Evolutionary conservation across 2,329 filamentous ascomycete species (phyloP).

Genomic region (Microthyrium microscopicum): DNA sequence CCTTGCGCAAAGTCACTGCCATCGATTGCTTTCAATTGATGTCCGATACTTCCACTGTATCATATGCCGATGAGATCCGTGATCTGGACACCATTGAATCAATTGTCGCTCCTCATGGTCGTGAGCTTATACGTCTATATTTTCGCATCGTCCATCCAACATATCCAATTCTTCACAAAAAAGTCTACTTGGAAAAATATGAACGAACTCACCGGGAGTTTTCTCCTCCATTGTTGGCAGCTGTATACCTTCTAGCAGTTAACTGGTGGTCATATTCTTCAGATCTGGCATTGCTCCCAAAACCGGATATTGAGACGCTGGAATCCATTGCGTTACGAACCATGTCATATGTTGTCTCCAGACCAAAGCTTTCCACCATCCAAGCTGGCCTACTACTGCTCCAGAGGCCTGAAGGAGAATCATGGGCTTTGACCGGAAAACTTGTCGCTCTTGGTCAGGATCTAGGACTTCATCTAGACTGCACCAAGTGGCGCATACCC

Average conservation of each 20-base stretch:
- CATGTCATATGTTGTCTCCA: slow-evolving; percentile 19
- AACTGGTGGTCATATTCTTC: slow-evolving; percentile 45
- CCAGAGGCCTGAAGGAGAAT: slow-evolving; percentile 19
- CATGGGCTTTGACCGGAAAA: slow-evolving; percentile 19
- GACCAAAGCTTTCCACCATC: slow-evolving; percentile 25
- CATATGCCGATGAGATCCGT: slow-evolving; percentile 16
- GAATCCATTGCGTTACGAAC: slow-evolving; percentile 21
- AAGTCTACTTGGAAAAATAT: slow-evolving; percentile 46
- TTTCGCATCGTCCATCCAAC: slow-evolving; percentile 47
- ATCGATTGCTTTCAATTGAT: slow-evolving; percentile 13
- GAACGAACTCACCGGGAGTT: slow-evolving; percentile 39
- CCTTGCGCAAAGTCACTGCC: slow-evolving; percentile 14
- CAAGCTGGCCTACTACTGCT: slow-evolving; percentile 23
- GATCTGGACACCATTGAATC: slow-evolving; percentile 55
- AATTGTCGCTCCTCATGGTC: slow-evolving; percentile 53
- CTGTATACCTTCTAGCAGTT: slow-evolving; percentile 45
- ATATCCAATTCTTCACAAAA: slow-evolving; percentile 43
- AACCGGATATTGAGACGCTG: slow-evolving; percentile 23
- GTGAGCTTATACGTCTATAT: slow-evolving; percentile 55
- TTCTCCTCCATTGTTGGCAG: slow-evolving; percentile 40
- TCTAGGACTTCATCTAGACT: slow-evolving; percentile 35
- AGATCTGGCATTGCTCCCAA: slow-evolving; percentile 28
- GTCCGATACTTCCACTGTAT: slow-evolving; percentile 14
- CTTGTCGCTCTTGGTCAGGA: slow-evolving; percentile 22
- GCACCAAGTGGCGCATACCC: slow-evolving; percentile 44